Evolutionary conservation across 371 early-diverging fungal species (phyloP), one percentile per base, ranked within the genome.

Genomic region (Apophysomyces trapeziformis): DNA sequence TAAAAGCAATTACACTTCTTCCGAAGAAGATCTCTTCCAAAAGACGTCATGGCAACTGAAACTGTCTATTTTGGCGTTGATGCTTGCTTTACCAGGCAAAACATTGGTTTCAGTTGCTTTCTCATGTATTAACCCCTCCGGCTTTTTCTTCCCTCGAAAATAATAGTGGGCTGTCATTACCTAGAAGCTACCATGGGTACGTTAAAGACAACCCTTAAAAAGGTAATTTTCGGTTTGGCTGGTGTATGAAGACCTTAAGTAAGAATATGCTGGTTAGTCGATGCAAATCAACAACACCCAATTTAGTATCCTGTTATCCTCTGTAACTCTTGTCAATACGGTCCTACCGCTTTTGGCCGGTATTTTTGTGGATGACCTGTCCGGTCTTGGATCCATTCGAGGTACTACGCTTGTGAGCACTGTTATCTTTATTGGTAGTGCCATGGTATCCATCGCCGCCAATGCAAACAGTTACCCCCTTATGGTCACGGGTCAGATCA

Each of bases 261-360:
- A 45, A 7, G 1, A 14, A 18, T 16, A 46, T 58, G n/a, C 38
- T 39, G 77, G 80, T 58, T 44, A 80, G 80, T 58, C 67, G 32
- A 77, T 80, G 80, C 68, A 73, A 12, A 90, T 90, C 64, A 83
- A 89, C 58, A 90, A 90, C 72, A 80, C 90, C 8, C 87, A 91
- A 58, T 91, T 90, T 66, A 86, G 91, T 60, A 85, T 89, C 13
- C 77, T 91, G 9, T 78, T 90, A 61, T 89, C 91, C 26, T 81
- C 90, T 9, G 90, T 91, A 5, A 85, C 90, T 7, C 75, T 90
- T 7, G 89, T 91, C 36, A 89, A 89, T 69, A 91, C 91, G 0
- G 68, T 91, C 14, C 64, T 91, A 38, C 91, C 91, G 2, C 69
- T 90, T 7, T 63, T 90, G 3, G 91, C 87, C 3, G 91, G 91